phyloP scores from a whole-genome alignment of 495 filamentous ascomycete genomes.

The Cercophora sp. region DNA sequence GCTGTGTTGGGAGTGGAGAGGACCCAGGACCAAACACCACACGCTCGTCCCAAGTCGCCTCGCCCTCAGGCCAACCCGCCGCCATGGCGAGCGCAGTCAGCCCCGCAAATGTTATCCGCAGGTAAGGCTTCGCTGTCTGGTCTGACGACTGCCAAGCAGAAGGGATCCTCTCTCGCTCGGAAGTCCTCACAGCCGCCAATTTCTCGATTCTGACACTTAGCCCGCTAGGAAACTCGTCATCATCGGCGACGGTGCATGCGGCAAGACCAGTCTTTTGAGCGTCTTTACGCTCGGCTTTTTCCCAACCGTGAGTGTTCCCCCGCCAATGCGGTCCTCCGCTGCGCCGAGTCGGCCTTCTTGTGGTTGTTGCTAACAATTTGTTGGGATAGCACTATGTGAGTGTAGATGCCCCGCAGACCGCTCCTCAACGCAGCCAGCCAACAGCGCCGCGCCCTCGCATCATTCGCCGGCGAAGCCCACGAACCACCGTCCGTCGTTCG shows the following conservation, averaged over 20 bases:
- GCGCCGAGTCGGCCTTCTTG: no score
- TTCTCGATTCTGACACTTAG: constrained; percentile 8
- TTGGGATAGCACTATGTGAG: constrained; percentile 10
- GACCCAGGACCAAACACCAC: background rate
- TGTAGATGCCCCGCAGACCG: background rate
- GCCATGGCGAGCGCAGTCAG: constrained; percentile 27
- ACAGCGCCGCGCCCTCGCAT: background rate
- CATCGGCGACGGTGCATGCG: constrained; percentile 97
- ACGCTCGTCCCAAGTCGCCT: constrained; percentile 3
- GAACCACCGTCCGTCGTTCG: background rate
- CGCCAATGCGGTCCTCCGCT: background rate
- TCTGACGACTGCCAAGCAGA: no score
- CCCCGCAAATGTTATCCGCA: constrained; percentile 32
- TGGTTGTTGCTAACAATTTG: constrained; percentile 6
- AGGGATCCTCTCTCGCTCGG: no score
- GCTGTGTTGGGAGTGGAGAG: background rate
- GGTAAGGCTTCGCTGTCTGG: no score
- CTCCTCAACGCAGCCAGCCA: constrained; percentile 1
- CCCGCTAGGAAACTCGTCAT: constrained; percentile 88
- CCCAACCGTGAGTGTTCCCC: constrained; percentile 72
- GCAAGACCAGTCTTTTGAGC: constrained; percentile 95
- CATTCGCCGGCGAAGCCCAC: background rate
- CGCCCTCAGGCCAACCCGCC: constrained; percentile 1
- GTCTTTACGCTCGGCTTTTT: constrained; percentile 99
- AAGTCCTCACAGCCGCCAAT: constrained; percentile 2